Evolutionary conservation across 2,329 filamentous ascomycete genomes (phyloP), one percentile per base, ranked within the genome.

Genomic region (Fusarium odoratissimum): DNA sequence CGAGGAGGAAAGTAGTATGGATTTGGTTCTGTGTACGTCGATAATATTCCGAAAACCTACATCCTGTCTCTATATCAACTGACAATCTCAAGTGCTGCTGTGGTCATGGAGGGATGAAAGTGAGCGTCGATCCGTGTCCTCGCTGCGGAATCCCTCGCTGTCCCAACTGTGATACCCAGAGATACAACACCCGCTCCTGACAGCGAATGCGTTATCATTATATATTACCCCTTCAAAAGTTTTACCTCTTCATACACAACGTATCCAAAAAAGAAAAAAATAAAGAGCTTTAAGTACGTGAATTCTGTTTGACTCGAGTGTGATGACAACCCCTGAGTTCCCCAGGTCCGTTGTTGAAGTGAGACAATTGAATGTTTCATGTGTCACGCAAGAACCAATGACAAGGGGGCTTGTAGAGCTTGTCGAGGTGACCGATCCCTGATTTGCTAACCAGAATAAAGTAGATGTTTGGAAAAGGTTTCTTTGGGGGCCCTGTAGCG

Each of bases 81-180:
- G 21, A 74, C 51, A 7, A 9, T 28, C 17, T 1, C 1, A 2
- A 75, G 73, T 75, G 73, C n/a, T 28, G 37, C 0, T 75, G 73
- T 8, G 70, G 71, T 1, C 59, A 75, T 9, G 70, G 72, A 7
- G 72, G 73, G 0, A 75, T 75, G 73, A 75, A 75, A 48, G 46
- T 75, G 0, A 63, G 38, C 6, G 63, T 75, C 1, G 73, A 75
- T 10, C 68, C 73, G 0, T 75, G 73, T 14, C 70, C 73, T 6
- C 49, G 64, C 3, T 75, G 67, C 7, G 67, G 64, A 13, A 42
- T 56, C 3, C 60, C 64, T 13, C 63, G 72, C 0, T 75, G 73
- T 4, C 67, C 72, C 0, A 68, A 72, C n/a, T 75, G 73, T 57
- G 61, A 55, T 14, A 75, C 73, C 3, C 64, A 67, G 9, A 21